A percentile compares a stretch with the other conserved stretches of the same genome.
These are phyloP conservation scores for Prunus dulcis DNA, from an alignment of 306 rosid genomes.

Conservation along the genomic window DNA sequence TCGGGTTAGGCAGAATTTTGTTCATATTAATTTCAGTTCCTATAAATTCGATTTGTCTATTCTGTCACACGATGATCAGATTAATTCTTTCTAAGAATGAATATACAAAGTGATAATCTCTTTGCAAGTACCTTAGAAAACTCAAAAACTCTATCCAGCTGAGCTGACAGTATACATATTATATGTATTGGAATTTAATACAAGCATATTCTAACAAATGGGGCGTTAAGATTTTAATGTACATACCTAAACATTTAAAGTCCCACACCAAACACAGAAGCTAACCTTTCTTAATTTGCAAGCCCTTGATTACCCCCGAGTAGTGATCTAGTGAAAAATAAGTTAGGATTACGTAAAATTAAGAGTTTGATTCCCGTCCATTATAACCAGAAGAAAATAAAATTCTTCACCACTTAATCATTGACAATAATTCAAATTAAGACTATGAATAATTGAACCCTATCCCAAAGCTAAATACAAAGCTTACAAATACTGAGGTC, in stretches of 20 bases:
- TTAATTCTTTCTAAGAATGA: background rate
- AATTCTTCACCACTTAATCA: too few relatives aligned
- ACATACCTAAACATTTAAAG: background rate
- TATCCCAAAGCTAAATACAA: too few relatives aligned
- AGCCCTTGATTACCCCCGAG: too few relatives aligned
- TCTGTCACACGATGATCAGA: background rate
- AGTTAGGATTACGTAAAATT: too few relatives aligned
- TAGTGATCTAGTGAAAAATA: too few relatives aligned
- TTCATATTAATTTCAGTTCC: background rate
- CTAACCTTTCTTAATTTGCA: too few relatives aligned
- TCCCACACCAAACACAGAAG: background rate
- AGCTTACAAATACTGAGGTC: too few relatives aligned
- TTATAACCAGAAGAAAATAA: too few relatives aligned
- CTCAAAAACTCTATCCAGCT: background rate
- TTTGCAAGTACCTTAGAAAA: background rate
- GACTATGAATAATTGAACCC: too few relatives aligned
- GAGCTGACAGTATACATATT: background rate
- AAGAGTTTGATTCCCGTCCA: too few relatives aligned
- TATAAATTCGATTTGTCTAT: background rate
- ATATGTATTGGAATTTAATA: background rate
- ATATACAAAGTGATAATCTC: background rate
- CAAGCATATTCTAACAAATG: background rate
- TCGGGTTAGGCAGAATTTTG: background rate
- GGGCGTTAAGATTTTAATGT: background rate
- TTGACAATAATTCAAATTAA: too few relatives aligned